Base-by-base conservation (phyloP, 805 yeast genomes). In the Priceomyces carsonii region DNA sequence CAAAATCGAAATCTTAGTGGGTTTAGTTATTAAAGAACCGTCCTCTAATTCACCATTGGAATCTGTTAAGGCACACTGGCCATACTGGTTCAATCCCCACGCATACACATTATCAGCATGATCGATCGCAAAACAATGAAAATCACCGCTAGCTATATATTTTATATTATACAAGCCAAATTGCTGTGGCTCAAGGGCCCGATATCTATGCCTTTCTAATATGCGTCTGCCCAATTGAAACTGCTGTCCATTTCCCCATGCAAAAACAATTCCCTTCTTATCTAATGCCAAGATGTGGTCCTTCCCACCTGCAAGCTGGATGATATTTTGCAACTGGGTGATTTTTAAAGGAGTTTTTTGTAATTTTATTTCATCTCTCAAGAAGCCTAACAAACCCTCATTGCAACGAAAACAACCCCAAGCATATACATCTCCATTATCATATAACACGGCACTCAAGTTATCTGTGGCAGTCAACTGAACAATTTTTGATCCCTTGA, bases 241-340 rank as follows among this genome's bases (percentile, higher is more conserved):
- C 53, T 87, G 95, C 51, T 90, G 95, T 17, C 97, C 96, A 57
- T 87, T 85, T 47, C 99, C 99, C 99, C 99, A 93, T 0, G 98
- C 90, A 54, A 76, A 88, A 1, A 90, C 97, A 35, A 80, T 72
- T 39, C 99, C 99, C 51, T 78, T 82, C 17, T 77, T 66, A 57
- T 90, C 95, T 23, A 93, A 67, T 16, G 95, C 93, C 30, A 93
- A 58, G 23, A 93, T 58, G 56, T 93, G 99, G 57, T 93, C 98
- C 57, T 90, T 90, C 32, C 99, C 99, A 0, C 85, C 78, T 1
- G 95, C 96, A 38, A 93, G 60, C 53, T 87, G 93, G 18, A 82
- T 87, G 36, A 87, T 80, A 39, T 85, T 77, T 42, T 72, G 77
- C 36, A 87, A 71, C 32, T 71, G 75, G 1, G 64, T 63, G 22